phyloP scores from a whole-genome alignment of 2,329 filamentous ascomycete genomes.

The Botrytis fragariae region DNA sequence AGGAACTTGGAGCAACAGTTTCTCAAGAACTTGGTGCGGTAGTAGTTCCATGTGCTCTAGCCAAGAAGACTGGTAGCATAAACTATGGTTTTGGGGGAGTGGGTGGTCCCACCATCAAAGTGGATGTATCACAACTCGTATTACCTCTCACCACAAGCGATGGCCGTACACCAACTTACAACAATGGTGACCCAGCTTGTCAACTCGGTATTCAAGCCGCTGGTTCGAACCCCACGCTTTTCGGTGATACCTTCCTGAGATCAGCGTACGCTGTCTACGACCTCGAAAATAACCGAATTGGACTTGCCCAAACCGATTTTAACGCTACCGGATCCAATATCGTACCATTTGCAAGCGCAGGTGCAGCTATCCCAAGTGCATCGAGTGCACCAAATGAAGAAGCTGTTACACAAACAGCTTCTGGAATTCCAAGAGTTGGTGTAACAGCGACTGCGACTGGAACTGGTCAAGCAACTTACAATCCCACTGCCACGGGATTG shows the following conservation, averaged over 20 bases:
- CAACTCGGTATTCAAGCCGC: conserved; percentile 53
- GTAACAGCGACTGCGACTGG: conserved; percentile 24
- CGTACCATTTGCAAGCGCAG: conserved; percentile 33
- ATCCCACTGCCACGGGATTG: conserved; percentile 33
- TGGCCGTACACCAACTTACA: conserved; percentile 37
- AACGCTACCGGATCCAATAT: conserved; percentile 40
- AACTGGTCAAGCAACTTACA: conserved; percentile 28
- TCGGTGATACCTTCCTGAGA: conserved; percentile 54
- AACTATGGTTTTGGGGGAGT: conserved; percentile 50
- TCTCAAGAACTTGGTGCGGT: conserved; percentile 45
- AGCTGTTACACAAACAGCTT: conserved; percentile 35
- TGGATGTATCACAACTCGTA: conserved; percentile 49
- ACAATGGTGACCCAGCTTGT: conserved; percentile 43
- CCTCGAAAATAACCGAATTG: conserved; percentile 50
- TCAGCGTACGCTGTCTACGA: conserved; percentile 56
- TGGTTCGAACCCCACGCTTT: conserved; percentile 35
- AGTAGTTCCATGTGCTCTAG: conserved; percentile 47
- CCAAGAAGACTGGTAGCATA: conserved; percentile 43
- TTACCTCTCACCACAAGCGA: conserved; percentile 35
- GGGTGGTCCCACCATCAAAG: conserved; percentile 45
- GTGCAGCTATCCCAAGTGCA: conserved; percentile 35
- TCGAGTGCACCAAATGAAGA: conserved; percentile 28
- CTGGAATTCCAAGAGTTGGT: conserved; percentile 30
- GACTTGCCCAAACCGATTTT: conserved; percentile 49
- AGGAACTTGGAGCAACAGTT: conserved; percentile 47